Evolutionary conservation across 192 early-diverging fungal species (phyloP), one percentile per base, ranked within the genome.

Genomic region (Glomus cerebriforme): DNA sequence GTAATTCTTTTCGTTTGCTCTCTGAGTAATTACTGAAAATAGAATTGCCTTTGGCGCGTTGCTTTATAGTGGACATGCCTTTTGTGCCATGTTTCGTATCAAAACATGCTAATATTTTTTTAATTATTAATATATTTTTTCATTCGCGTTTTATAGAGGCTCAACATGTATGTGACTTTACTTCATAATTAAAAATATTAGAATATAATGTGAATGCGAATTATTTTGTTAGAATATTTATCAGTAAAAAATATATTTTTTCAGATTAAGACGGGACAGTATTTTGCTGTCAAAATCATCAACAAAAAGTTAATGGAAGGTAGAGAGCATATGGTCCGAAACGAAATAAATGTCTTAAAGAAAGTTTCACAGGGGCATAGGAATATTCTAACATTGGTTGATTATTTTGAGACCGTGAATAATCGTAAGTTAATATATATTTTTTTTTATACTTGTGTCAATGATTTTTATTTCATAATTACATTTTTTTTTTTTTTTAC

Each of bases 271-370:
- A 93, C 93, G 1, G 90, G 89, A 17, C 80, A 92, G 77, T 84
- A 79, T 26, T 95, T 89, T 82, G 95, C 95, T 5, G 92, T 90
- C 82, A 96, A 96, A 81, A 87, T 95, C 19, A 93, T 96, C 83
- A 92, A 88, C 82, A 94, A 94, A 77, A 85, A 88, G 75, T 76
- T 90, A 29, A 92, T 94, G 92, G 83, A 87, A 63, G 92, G 91
- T 62, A 84, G 91, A 70, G 89, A 91, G 62, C 85, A 88, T 64
- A 87, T 92, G 84, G 87, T 95, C 39, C 80, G 86, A 29, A 93
- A 93, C 73, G 95, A 96, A 80, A 93, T 95, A 75, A 83, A 81
- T 29, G 90, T 94, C 3, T 86, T 95, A 35, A 88, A 89, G 73
- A 79, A 79, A 49, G 88, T 96, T 27, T 93, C 92, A 0, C 88